Evolutionary conservation across 1,284 basidiomycete genomes (phyloP).

Genomic region (Tetrapyrgos nigripes): DNA sequence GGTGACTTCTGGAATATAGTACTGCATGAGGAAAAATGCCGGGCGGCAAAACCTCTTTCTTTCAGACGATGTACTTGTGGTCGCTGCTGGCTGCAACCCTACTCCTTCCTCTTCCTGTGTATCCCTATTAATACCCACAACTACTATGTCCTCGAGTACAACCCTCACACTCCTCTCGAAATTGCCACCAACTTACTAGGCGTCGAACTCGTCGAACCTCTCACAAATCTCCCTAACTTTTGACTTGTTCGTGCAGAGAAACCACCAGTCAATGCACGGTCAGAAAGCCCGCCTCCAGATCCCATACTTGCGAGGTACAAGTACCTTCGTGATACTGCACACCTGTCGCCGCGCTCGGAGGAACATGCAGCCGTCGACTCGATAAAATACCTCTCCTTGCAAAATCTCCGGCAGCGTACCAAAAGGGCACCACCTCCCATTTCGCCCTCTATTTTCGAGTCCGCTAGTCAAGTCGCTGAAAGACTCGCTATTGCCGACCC

Average conservation of each 20-base stretch:
- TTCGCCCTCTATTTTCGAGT: conserved; percentile 34
- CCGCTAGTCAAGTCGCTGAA: conserved; percentile 58
- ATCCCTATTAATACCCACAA: conserved; percentile 70
- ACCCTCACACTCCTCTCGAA: conserved; percentile 59
- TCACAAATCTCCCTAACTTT: conserved; percentile 83
- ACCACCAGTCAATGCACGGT: conserved; percentile 35
- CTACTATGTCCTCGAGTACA: conserved; percentile 89
- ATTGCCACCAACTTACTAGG: conserved; percentile 69
- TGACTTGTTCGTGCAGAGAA: conserved; percentile 84
- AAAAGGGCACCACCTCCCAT: conserved; percentile 75
- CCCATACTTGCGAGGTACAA: conserved; percentile 61
- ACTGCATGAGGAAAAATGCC: not conserved
- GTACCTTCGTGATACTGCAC: conserved; percentile 37
- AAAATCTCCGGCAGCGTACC: conserved; percentile 65
- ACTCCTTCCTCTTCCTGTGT: not conserved
- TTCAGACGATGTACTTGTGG: not conserved
- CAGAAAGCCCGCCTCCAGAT: conserved; percentile 39
- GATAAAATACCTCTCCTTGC: conserved; percentile 62
- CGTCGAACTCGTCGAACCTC: conserved; percentile 88
- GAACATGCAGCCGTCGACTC: conserved; percentile 53
- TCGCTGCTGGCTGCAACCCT: not conserved
- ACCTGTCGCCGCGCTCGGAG: conserved; percentile 44
- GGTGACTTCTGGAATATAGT: conserved; percentile 7
- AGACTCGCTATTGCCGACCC: conserved; percentile 87
- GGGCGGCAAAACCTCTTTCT: not conserved